Base-by-base conservation (phyloP, 805 yeast genomes). In the Metschnikowia lunata region DNA sequence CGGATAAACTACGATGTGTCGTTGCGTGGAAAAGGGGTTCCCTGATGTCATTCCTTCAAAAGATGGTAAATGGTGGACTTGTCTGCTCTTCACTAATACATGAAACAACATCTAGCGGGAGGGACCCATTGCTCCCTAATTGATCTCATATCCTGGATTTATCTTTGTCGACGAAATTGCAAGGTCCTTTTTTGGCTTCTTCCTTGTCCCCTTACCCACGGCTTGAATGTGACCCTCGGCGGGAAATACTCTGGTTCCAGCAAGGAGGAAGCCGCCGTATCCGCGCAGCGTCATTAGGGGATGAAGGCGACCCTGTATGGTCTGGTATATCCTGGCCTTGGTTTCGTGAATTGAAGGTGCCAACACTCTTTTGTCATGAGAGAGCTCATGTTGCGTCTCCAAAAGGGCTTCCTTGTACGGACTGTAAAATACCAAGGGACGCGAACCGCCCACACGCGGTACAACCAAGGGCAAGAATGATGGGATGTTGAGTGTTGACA, bases 251-350 rank as follows among this genome's bases (percentile, higher is more conserved):
- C 86, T 74, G 12, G 86, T 78, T 3, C 91, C 95, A 70, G 81
- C 76, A 52, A 89, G 68, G 2, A 93, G 61, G 61, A 80, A 91
- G 0, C 99, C 99, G 30, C 97, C 98, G 46, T 85, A 90, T 7
- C 96, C 89, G 56, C 88, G 76, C 75, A 84, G 82, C 0, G 97
- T 87, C 99, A 93, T 93, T 48, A 83, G 60, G 0, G 99, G 99
- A 63, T 93, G 99, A 57, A 91, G 71, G 60, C 95, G 82, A 7
- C 98, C 99, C 14, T 95, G 88, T 27, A 91, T 80, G 3, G 97
- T 88, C 69, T 93, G 99, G 61, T 85, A 90, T 39, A 82, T 83
- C 51, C 97, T 78, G 10, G 85, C 93, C 49, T 87, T 74, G 1
- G 95, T 79, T 62, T 90, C 97, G 49, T 78, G 74, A 18, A 91